A percentile compares a stretch with the other conserved stretches of the same genome.
phyloP scores from a whole-genome alignment of 495 filamentous ascomycete genomes.

The Glarea lozoyensis region DNA sequence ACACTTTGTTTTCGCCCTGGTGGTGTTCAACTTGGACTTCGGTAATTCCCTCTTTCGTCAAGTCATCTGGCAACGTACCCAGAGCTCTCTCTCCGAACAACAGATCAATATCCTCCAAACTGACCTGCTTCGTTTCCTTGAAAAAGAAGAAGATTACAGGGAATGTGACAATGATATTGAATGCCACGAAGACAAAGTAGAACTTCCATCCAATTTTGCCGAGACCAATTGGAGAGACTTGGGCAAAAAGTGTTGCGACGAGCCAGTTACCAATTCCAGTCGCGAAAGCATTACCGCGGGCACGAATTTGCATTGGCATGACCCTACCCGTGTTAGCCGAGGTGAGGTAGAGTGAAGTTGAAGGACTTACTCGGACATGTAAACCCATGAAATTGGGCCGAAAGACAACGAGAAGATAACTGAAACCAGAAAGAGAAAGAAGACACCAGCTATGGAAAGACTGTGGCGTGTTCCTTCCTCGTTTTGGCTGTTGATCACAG shows the following conservation, averaged over 20 bases:
- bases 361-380: constrained; percentile 45
- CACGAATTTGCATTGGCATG: constrained; percentile 65
- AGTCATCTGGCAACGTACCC: constrained; percentile 32
- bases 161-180: constrained; percentile 23
- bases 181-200: constrained; percentile 42
- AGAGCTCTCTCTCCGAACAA: constrained; percentile 41
- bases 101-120: constrained; percentile 48
- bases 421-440: constrained; percentile 65
- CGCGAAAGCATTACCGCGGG: constrained; percentile 63
- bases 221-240: constrained; percentile 41
- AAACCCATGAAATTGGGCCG: constrained; percentile 59
- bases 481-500: constrained; percentile 47
- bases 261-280: constrained; percentile 21
- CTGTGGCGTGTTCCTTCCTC: constrained; percentile 27
- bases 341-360: neutral
- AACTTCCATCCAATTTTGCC: constrained; percentile 39
- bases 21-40: neutral
- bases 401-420: constrained; percentile 66
- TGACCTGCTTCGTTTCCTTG: constrained; percentile 46
- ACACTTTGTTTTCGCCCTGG: neutral
- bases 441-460: constrained; percentile 65
- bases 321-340: constrained; percentile 60
- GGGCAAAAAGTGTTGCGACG: constrained; percentile 36
- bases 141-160: constrained; percentile 43
- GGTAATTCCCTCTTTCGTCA: constrained; percentile 18